These are phyloP conservation scores for Geopyxis carbonaria DNA, from an alignment of 495 filamentous ascomycete genomes.

Conservation along the genomic window DNA sequence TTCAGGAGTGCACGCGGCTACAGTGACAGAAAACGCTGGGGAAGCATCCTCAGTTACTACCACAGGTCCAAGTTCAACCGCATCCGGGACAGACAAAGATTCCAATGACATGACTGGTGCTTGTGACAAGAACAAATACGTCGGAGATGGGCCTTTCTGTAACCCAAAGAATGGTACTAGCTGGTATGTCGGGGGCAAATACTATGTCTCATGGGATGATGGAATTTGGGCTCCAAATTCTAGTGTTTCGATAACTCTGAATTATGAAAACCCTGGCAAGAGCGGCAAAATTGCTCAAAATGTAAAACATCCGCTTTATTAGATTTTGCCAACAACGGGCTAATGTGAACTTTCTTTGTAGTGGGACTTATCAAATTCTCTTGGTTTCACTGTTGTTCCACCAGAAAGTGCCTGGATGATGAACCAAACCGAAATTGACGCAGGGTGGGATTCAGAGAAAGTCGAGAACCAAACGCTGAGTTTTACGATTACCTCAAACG, in stretches of 20 bases:
- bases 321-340: neutral
- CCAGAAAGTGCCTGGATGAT: conserved; percentile 14
- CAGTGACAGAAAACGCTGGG: too few relatives aligned
- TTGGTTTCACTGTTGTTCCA: conserved; percentile 5
- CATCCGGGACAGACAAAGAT: too few relatives aligned
- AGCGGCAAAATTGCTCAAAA: conserved; percentile 7
- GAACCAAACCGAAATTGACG: conserved; percentile 14
- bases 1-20: too few relatives aligned
- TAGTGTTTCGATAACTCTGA: conserved; percentile 12
- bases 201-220: conserved; percentile 22
- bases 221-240: conserved; percentile 14
- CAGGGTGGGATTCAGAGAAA: neutral
- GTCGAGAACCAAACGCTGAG: conserved; percentile 13
- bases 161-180: conserved; percentile 10
- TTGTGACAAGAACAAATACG: conserved; percentile 11
- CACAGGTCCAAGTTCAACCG: too few relatives aligned
- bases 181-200: conserved; percentile 15
- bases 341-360: conserved; percentile 5
- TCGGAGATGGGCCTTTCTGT: conserved; percentile 16
- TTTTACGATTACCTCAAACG: conserved; percentile 12
- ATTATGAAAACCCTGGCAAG: conserved; percentile 10
- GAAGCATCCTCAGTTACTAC: too few relatives aligned
- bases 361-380: conserved; percentile 12
- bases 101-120: too few relatives aligned
- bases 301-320: conserved; percentile 10